Conservation (phyloP, 2,329 filamentous ascomycete genomes). For the Fonsecaea nubica region DNA sequence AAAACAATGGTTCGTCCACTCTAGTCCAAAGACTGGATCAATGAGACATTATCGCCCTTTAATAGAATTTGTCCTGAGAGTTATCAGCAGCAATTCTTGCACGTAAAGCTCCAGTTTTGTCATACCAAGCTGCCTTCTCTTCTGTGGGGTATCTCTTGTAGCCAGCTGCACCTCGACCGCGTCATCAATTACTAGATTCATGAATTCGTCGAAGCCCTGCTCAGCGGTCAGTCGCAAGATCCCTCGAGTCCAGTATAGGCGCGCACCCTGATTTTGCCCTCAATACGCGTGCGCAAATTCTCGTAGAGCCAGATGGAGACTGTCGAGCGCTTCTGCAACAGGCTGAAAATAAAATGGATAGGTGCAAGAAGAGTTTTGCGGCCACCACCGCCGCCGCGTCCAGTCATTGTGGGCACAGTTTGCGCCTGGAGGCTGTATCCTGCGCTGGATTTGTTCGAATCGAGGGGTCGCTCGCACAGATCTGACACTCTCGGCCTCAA, state of each 20-base stretch:
- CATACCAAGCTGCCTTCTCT: conserved; percentile 78
- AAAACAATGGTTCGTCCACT: conserved; percentile 5
- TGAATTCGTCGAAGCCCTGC: conserved; percentile 99
- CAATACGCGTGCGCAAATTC: conserved; percentile 90
- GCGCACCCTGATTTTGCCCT: conserved; percentile 90
- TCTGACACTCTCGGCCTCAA: background rate
- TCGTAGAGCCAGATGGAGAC: conserved; percentile 98
- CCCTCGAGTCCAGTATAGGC: background rate
- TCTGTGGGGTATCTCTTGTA: conserved; percentile 81
- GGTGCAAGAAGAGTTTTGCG: conserved; percentile 74
- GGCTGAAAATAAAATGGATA: conserved; percentile 93
- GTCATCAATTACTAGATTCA: conserved; percentile 97
- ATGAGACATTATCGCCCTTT: conserved; percentile 85
- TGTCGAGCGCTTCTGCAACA: conserved; percentile 80
- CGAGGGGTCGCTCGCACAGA: background rate
- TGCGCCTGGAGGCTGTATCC: background rate
- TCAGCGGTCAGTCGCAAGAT: conserved; percentile 25
- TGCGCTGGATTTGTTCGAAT: background rate
- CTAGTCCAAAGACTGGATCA: conserved; percentile 68
- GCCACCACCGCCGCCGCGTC: conserved; percentile 62
- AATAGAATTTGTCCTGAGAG: conserved; percentile 77
- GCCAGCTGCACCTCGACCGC: conserved; percentile 88
- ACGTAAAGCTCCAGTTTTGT: conserved; percentile 9
- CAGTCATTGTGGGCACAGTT: conserved; percentile 53
- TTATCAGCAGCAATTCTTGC: conserved; percentile 26